These are phyloP conservation scores for Flaveria linearis DNA, from an alignment of 129 eudicot species.

Conservation along the genomic window DNA sequence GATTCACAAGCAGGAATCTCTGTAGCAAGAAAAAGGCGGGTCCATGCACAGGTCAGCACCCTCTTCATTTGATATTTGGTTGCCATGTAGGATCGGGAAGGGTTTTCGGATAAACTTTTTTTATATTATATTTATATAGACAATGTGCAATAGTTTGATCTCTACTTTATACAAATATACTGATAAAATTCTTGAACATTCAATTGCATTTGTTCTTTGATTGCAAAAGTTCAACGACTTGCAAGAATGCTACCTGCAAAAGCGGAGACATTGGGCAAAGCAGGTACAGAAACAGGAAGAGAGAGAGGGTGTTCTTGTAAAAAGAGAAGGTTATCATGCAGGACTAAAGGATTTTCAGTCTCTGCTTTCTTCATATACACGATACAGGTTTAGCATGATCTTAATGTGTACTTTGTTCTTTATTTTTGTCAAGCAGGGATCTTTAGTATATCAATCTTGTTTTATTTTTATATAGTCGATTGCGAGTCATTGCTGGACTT, in stretches of 20 bases:
- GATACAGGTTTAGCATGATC: slow-evolving; percentile 64
- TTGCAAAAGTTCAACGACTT: slow-evolving; percentile 68
- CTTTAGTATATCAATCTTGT: slow-evolving; percentile 14
- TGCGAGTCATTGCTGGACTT: slow-evolving; percentile 81
- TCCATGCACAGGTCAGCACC: slow-evolving; percentile 70
- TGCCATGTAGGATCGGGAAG: not conserved
- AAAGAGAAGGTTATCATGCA: slow-evolving; percentile 54
- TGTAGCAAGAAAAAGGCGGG: slow-evolving; percentile 67
- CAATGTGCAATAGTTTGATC: not conserved
- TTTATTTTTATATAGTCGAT: slow-evolving; percentile 51
- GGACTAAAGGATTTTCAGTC: slow-evolving; percentile 88
- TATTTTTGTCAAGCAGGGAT: not conserved
- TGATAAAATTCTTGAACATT: not conserved
- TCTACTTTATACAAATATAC: not conserved
- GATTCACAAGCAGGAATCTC: slow-evolving; percentile 59
- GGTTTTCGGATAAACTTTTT: not conserved
- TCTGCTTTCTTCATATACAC: slow-evolving; percentile 74
- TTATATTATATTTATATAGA: not conserved
- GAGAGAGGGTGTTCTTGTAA: slow-evolving; percentile 34
- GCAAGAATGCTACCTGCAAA: slow-evolving; percentile 96
- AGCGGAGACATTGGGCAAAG: slow-evolving; percentile 64
- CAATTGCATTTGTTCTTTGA: not conserved
- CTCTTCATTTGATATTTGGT: not conserved
- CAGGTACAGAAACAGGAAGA: slow-evolving; percentile 48
- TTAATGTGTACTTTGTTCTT: not conserved